Percentiles rank a stretch among this genome's conserved stretches.
phyloP scores from a whole-genome alignment of 352 stramenopile genomes.

The Phytophthora cryptogea region DNA sequence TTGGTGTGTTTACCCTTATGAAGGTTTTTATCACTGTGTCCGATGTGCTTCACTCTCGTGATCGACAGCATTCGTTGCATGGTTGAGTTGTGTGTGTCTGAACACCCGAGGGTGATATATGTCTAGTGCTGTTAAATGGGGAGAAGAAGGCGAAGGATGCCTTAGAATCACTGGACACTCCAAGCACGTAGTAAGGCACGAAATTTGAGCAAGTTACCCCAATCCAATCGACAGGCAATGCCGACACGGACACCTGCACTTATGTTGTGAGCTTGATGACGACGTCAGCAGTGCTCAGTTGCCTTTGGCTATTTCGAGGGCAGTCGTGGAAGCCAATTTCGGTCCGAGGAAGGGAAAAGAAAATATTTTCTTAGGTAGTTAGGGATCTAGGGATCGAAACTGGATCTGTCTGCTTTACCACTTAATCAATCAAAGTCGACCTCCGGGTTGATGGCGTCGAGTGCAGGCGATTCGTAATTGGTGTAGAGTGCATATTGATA shows the following conservation, averaged over 20 bases:
- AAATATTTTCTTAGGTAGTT: neutral
- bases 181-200: slow-evolving; percentile 2
- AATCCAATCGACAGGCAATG: slow-evolving; percentile 7
- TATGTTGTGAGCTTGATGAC: neutral
- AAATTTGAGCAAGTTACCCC: slow-evolving; percentile 5
- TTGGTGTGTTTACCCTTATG: slow-evolving; percentile 27
- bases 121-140: neutral
- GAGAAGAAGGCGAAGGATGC: neutral
- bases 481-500: slow-evolving; percentile 95
- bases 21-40: slow-evolving; percentile 18
- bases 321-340: slow-evolving; percentile 17
- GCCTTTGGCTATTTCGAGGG: slow-evolving; percentile 26
- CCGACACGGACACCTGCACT: neutral
- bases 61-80: slow-evolving; percentile 39
- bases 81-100: neutral
- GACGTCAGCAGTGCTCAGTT: neutral
- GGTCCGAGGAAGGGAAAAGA: neutral
- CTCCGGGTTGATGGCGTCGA: slow-evolving; percentile 76
- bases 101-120: slow-evolving; percentile 2
- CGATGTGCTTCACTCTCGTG: slow-evolving; percentile 19
- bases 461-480: slow-evolving; percentile 86
- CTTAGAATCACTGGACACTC: slow-evolving; percentile 11
- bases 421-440: slow-evolving; percentile 44
- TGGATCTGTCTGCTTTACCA: no score
- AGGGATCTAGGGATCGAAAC: neutral